phyloP scores from a whole-genome alignment of 1,284 basidiomycete species.

The Sanghuangporus weigelae region DNA sequence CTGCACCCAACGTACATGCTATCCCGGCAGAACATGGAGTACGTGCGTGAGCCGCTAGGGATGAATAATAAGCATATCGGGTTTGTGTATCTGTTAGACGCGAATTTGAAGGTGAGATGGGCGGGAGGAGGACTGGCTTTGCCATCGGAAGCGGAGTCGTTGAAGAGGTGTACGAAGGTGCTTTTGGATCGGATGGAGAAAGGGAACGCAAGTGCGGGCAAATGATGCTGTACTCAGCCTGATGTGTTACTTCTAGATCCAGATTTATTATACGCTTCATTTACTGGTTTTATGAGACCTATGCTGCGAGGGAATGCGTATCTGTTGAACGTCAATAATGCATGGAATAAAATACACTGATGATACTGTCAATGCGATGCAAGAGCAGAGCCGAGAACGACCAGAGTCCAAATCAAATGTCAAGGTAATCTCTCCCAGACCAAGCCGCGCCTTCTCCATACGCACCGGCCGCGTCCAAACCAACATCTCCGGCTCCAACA shows the following conservation, averaged over 20 bases:
- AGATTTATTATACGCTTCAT: not conserved
- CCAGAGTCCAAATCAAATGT: conserved; percentile 40
- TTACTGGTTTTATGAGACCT: not conserved
- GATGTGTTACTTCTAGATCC: not conserved
- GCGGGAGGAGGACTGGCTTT: conserved; percentile 86
- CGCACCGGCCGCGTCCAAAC: conserved; percentile 26
- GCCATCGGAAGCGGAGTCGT: conserved; percentile 62
- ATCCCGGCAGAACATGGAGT: conserved; percentile 75
- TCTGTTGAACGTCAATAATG: not conserved
- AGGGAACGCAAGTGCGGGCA: not conserved
- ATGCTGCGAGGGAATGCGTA: not conserved
- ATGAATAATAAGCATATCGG: conserved; percentile 91
- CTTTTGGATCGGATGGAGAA: conserved; percentile 51
- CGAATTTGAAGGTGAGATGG: conserved; percentile 85
- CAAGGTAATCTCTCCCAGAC: conserved; percentile 58
- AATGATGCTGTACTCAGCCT: not conserved
- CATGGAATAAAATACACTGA: conserved; percentile 3
- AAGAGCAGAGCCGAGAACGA: not conserved
- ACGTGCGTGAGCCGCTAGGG: conserved; percentile 75
- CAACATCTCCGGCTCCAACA: conserved; percentile 2
- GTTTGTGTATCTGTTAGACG: conserved; percentile 90
- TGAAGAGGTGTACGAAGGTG: conserved; percentile 73
- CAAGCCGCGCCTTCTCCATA: conserved; percentile 14
- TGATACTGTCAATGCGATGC: not conserved
- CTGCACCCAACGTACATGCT: conserved; percentile 79